phyloP scores from a whole-genome alignment of 2,329 filamentous ascomycete genomes.

The Rhinocladiella similis region DNA sequence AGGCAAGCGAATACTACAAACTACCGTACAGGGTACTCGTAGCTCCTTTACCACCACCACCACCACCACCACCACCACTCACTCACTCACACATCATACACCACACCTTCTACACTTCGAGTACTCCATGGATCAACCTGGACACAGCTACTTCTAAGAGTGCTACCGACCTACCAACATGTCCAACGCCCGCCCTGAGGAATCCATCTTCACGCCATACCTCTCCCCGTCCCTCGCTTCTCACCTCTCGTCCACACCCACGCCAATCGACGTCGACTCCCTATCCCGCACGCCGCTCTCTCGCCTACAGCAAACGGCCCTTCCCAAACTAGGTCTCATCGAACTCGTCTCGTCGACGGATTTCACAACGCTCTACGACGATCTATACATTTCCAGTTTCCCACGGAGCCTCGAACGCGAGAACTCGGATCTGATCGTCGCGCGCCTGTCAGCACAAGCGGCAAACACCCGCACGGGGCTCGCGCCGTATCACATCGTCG shows the following conservation, averaged over 20 bases:
- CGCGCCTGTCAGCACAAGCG: constrained; percentile 23
- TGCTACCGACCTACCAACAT: not conserved
- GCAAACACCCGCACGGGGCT: constrained; percentile 11
- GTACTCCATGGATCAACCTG: too few relatives aligned
- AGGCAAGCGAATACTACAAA: too few relatives aligned
- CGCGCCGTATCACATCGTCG: constrained; percentile 27
- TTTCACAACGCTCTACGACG: constrained; percentile 22
- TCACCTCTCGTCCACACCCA: constrained; percentile 6
- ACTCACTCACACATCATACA: too few relatives aligned
- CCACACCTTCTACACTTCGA: too few relatives aligned
- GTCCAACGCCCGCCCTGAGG: not conserved
- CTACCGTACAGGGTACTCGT: too few relatives aligned
- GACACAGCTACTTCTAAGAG: too few relatives aligned
- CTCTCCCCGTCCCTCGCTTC: constrained; percentile 8
- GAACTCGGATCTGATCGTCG: constrained; percentile 23
- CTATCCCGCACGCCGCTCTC: constrained; percentile 12
- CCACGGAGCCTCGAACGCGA: constrained; percentile 22
- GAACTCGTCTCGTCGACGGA: constrained; percentile 25
- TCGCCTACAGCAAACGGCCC: constrained; percentile 16
- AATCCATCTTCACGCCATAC: constrained; percentile 10
- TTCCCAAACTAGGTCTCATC: constrained; percentile 25
- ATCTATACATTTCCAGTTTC: constrained; percentile 25
- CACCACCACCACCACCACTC: too few relatives aligned
- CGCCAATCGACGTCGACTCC: constrained; percentile 10
- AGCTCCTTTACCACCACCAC: too few relatives aligned